Conservation (phyloP, 176 grass and related monocot genomes). For the Calamus simplicifolius region DNA sequence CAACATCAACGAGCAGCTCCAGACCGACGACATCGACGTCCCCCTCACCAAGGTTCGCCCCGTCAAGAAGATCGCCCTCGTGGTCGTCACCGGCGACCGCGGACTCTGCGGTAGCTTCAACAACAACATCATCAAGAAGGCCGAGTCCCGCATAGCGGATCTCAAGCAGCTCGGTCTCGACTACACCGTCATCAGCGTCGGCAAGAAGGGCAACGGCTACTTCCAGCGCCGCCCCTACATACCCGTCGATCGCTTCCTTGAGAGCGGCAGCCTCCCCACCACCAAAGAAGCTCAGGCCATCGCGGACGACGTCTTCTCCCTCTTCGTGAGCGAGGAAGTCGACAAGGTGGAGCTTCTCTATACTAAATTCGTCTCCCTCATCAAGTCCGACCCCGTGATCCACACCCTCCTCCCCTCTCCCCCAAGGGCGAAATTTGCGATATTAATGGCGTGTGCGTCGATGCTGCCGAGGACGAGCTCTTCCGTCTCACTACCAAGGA, state of each 20-base stretch:
- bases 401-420: constrained; percentile 80
- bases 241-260: constrained; percentile 51
- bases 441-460: constrained; percentile 63
- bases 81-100: constrained; percentile 75
- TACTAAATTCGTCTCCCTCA: constrained; percentile 71
- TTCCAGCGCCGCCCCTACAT: constrained; percentile 58
- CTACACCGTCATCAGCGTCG: constrained; percentile 68
- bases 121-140: constrained; percentile 86
- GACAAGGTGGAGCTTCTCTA: constrained; percentile 95
- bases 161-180: constrained; percentile 48
- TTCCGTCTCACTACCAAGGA: constrained; percentile 92
- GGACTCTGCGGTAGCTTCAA: constrained; percentile 85
- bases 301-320: constrained; percentile 75
- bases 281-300: constrained; percentile 78
- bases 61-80: constrained; percentile 66
- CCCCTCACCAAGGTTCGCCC: constrained; percentile 52
- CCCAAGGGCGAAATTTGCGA: constrained; percentile 89
- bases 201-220: constrained; percentile 76
- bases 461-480: constrained; percentile 74
- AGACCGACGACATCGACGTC: constrained; percentile 72
- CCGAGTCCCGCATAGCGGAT: constrained; percentile 51
- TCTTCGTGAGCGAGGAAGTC: constrained; percentile 79
- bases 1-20: constrained; percentile 91
- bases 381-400: constrained; percentile 80
- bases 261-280: constrained; percentile 51